Percentiles rank a stretch among this genome's conserved stretches.
Evolutionary conservation across 1,139 yeast species (phyloP).

Genomic region (Nadsonia commutata): DNA sequence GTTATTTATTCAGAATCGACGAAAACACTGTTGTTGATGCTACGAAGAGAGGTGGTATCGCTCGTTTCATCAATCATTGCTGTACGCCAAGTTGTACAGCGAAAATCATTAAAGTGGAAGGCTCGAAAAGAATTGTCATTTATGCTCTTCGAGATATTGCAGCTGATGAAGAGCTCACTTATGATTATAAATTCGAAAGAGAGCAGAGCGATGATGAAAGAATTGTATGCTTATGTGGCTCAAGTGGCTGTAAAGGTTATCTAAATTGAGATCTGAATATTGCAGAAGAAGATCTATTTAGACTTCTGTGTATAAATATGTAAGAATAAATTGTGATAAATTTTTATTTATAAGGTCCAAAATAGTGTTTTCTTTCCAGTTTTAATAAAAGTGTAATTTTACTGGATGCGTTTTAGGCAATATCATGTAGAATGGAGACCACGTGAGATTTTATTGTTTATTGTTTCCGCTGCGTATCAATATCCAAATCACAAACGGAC

Average conservation of each 20-base stretch:
- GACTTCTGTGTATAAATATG: too few species aligned
- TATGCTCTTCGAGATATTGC: slow-evolving; percentile 83
- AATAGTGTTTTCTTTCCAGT: too few species aligned
- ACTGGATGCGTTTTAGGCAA: too few species aligned
- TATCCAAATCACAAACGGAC: too few species aligned
- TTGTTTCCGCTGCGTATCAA: too few species aligned
- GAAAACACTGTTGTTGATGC: slow-evolving; percentile 95
- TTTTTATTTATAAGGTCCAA: too few species aligned
- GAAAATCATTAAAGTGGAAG: slow-evolving; percentile 88
- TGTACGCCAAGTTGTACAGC: slow-evolving; percentile 97
- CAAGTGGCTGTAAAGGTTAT: slow-evolving; percentile 86
- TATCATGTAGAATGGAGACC: too few species aligned
- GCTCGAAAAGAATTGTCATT: slow-evolving; percentile 84
- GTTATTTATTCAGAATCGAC: slow-evolving; percentile 82
- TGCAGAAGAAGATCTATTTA: too few species aligned
- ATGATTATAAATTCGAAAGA: slow-evolving; percentile 88
- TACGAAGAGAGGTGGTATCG: slow-evolving; percentile 92
- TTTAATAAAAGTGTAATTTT: too few species aligned
- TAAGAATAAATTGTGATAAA: too few species aligned
- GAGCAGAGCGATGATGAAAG: slow-evolving; percentile 85
- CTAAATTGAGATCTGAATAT: slow-evolving; percentile 35
- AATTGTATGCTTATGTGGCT: slow-evolving; percentile 87
- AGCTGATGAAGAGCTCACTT: slow-evolving; percentile 77
- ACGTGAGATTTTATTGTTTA: too few species aligned
- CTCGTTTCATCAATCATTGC: slow-evolving; percentile 83